These are phyloP conservation scores for Stereocaulon alpinum DNA, from an alignment of 495 filamentous ascomycete genomes.

Conservation along the genomic window DNA sequence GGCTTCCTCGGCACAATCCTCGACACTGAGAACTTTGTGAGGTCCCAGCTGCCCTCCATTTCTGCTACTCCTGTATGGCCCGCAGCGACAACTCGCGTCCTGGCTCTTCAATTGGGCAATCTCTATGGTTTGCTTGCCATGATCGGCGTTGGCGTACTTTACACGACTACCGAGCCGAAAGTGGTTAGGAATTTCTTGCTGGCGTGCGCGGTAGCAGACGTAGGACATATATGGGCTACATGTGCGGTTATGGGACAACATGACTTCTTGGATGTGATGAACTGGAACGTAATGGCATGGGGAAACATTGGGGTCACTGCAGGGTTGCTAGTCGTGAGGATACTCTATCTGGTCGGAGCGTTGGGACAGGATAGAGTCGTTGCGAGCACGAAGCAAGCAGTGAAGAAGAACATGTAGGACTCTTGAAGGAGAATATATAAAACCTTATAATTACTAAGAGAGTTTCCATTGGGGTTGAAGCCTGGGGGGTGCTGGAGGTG, in stretches of 20 bases:
- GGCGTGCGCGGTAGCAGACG: slow-evolving; percentile 53
- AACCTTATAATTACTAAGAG: not conserved
- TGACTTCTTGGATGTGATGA: slow-evolving; percentile 39
- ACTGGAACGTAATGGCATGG: slow-evolving; percentile 63
- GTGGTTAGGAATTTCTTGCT: slow-evolving; percentile 60
- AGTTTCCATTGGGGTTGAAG: not conserved
- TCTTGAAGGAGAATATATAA: not conserved
- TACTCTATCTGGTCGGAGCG: slow-evolving; percentile 45
- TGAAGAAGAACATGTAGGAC: not conserved
- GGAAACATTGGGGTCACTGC: slow-evolving; percentile 58
- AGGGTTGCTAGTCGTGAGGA: slow-evolving; percentile 44
- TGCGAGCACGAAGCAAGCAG: slow-evolving; percentile 24
- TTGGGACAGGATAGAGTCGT: slow-evolving; percentile 40
- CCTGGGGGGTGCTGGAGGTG: not conserved
- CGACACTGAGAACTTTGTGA: slow-evolving; percentile 47
- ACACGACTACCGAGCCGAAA: slow-evolving; percentile 50
- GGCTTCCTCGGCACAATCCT: slow-evolving; percentile 48
- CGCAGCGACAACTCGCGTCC: slow-evolving; percentile 36
- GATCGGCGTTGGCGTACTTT: slow-evolving; percentile 48
- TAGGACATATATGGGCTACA: slow-evolving; percentile 59
- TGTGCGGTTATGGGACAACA: slow-evolving; percentile 47
- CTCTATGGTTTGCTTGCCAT: slow-evolving; percentile 55
- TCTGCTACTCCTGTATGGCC: slow-evolving; percentile 23
- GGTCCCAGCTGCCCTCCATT: slow-evolving; percentile 42
- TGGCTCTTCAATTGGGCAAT: slow-evolving; percentile 57